Conservation (phyloP, 2,329 filamentous ascomycete genomes). For the Exophiala phaeomuriformis region DNA sequence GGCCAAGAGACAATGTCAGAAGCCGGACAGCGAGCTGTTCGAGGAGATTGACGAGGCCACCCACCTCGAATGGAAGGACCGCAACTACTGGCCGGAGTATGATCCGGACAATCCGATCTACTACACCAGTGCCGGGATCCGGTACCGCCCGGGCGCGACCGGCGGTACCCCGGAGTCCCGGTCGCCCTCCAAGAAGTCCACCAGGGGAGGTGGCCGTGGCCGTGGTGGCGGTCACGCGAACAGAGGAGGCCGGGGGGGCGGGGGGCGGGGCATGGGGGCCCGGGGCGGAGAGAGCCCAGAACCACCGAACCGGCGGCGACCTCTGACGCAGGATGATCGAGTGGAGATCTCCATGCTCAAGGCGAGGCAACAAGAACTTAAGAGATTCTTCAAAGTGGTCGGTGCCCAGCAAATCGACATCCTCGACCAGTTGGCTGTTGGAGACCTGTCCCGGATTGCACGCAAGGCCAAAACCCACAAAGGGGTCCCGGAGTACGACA, state of each 20-base stretch:
- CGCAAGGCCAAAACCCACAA: conserved; percentile 38
- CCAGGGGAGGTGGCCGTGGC: conserved; percentile 31
- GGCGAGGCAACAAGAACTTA: conserved; percentile 38
- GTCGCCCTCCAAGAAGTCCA: conserved; percentile 22
- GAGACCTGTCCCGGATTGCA: conserved; percentile 35
- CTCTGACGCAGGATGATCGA: conserved; percentile 22
- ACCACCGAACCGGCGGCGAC: conserved; percentile 30
- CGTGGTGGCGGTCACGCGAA: conserved; percentile 29
- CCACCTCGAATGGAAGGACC: conserved; percentile 1
- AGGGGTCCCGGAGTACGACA: conserved; percentile 35
- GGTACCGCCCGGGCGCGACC: conserved; percentile 4
- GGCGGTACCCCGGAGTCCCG: conserved; percentile 9
- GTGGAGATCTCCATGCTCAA: conserved; percentile 29
- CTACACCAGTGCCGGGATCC: conserved; percentile 5
- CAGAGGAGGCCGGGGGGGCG: conserved; percentile 29
- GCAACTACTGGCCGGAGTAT: conserved; percentile 4
- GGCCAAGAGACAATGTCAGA: not conserved
- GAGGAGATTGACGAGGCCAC: not conserved
- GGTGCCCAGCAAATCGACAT: conserved; percentile 37
- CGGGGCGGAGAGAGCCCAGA: conserved; percentile 26
- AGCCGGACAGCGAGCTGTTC: not conserved
- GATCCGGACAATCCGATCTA: conserved; percentile 1
- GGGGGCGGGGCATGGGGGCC: conserved; percentile 25
- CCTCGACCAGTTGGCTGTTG: conserved; percentile 35
- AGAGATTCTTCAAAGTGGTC: conserved; percentile 37